These are phyloP conservation scores for Mesostigma viride DNA, from an alignment of 139 green algal genomes.

Conservation along the genomic window DNA sequence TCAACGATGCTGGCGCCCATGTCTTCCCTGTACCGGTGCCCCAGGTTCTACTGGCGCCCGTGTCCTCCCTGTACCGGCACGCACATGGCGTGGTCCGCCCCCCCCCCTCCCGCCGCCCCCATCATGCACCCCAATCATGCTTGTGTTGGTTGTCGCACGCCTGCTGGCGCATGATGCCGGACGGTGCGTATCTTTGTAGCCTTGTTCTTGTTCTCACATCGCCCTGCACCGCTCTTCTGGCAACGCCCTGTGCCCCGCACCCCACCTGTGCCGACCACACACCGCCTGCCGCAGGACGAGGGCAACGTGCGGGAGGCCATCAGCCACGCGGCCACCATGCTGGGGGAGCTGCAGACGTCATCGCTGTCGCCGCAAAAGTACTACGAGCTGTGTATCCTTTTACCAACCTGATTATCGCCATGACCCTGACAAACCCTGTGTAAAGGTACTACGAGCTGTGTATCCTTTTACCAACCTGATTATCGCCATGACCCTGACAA, in stretches of 20 bases:
- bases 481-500: neutral
- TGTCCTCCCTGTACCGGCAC: too few species aligned
- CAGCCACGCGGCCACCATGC: slow-evolving; percentile 72
- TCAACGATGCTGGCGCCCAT: too few species aligned
- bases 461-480: slow-evolving; percentile 14
- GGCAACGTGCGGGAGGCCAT: slow-evolving; percentile 88
- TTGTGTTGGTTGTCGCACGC: neutral
- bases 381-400: slow-evolving; percentile 76
- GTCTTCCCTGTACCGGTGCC: too few species aligned
- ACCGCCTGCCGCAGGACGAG: slow-evolving; percentile 75
- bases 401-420: neutral
- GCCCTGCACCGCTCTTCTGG: neutral
- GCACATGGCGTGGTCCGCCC: too few species aligned
- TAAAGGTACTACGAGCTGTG: slow-evolving; percentile 96
- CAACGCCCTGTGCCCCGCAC: neutral
- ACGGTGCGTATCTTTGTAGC: neutral
- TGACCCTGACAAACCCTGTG: neutral
- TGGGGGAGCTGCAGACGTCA: slow-evolving; percentile 85
- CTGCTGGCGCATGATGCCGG: neutral
- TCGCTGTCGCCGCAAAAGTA: slow-evolving; percentile 85
- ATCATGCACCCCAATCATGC: neutral
- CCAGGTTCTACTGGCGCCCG: too few species aligned
- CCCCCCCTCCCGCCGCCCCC: too few species aligned
- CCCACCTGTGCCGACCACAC: neutral
- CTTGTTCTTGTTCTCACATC: neutral